A percentile compares a stretch with the other conserved stretches of the same genome.
Conservation (phyloP, 805 yeast genomes). For the Kurtzmaniella cleridarum region DNA sequence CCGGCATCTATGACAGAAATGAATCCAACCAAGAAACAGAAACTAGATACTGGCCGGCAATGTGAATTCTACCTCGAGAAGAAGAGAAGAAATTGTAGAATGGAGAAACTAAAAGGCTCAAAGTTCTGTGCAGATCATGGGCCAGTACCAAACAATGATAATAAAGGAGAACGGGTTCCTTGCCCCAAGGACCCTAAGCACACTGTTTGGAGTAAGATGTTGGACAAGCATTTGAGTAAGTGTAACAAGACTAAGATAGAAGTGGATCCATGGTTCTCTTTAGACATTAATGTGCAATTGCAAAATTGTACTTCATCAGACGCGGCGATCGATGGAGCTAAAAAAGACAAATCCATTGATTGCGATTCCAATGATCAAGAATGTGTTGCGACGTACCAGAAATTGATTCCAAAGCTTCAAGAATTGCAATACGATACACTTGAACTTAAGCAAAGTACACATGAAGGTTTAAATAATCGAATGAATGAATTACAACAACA, state of each 20-base stretch:
- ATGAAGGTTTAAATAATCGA: slow-evolving; percentile 32
- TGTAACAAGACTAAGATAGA: slow-evolving; percentile 43
- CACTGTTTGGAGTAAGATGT: slow-evolving; percentile 57
- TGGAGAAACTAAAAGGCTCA: slow-evolving; percentile 48
- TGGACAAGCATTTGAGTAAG: slow-evolving; percentile 51
- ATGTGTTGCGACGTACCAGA: slow-evolving; percentile 8
- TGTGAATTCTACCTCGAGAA: slow-evolving; percentile 46
- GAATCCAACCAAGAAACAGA: slow-evolving; percentile 1
- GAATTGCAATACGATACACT: slow-evolving; percentile 13
- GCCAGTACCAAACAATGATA: slow-evolving; percentile 8
- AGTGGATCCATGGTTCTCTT: slow-evolving; percentile 46
- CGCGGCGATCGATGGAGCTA: too few species aligned
- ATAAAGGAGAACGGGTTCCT: slow-evolving; percentile 43
- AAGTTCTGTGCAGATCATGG: slow-evolving; percentile 61
- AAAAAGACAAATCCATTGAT: neutral
- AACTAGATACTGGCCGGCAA: slow-evolving; percentile 10
- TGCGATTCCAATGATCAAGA: neutral
- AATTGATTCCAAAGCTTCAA: slow-evolving; percentile 15
- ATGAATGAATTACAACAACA: slow-evolving; percentile 47
- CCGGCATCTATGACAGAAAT: slow-evolving; percentile 6
- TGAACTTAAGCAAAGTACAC: slow-evolving; percentile 12
- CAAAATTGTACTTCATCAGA: slow-evolving; percentile 14
- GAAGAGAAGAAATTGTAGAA: slow-evolving; percentile 54
- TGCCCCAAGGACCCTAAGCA: slow-evolving; percentile 80
- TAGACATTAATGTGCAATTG: slow-evolving; percentile 39